Conservation (phyloP, 345 rosid genomes). For the Populus tremula region DNA sequence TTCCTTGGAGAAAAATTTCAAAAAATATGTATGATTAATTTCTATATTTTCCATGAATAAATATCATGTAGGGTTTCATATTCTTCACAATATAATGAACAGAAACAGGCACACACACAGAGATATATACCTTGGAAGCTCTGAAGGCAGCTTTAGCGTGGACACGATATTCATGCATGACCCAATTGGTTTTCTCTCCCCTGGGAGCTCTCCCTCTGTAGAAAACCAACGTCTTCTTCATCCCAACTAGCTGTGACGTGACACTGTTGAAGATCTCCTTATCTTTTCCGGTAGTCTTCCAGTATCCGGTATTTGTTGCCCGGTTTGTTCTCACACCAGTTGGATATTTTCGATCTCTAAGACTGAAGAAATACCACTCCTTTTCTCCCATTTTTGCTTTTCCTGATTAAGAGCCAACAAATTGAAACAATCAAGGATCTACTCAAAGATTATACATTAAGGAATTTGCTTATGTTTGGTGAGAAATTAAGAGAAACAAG, state of each 20-base stretch:
- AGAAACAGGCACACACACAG: neutral
- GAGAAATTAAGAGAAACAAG: neutral
- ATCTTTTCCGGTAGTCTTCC: constrained; percentile 99
- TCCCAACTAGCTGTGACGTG: constrained; percentile 75
- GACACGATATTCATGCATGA: constrained; percentile 96
- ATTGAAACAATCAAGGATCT: neutral
- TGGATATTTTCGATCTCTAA: constrained; percentile 90
- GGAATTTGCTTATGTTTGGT: neutral
- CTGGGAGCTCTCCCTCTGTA: constrained; percentile 96
- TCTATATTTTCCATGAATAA: no score
- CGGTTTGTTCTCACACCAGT: constrained; percentile 96
- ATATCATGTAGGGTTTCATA: no score
- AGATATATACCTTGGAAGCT: constrained; percentile 56
- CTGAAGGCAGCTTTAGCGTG: constrained; percentile 77
- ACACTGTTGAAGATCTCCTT: constrained; percentile 83
- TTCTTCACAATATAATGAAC: neutral
- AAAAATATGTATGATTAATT: no score
- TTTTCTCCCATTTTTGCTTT: constrained; percentile 98
- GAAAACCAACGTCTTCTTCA: constrained; percentile 96
- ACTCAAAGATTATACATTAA: neutral
- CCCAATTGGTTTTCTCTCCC: constrained; percentile 96
- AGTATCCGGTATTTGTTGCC: constrained; percentile 92
- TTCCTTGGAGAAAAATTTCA: no score
- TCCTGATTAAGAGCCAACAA: constrained; percentile 36
- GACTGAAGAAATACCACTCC: constrained; percentile 97